phyloP scores from a whole-genome alignment of 768 basidiomycete genomes.

The Austroboletus eburneus region DNA sequence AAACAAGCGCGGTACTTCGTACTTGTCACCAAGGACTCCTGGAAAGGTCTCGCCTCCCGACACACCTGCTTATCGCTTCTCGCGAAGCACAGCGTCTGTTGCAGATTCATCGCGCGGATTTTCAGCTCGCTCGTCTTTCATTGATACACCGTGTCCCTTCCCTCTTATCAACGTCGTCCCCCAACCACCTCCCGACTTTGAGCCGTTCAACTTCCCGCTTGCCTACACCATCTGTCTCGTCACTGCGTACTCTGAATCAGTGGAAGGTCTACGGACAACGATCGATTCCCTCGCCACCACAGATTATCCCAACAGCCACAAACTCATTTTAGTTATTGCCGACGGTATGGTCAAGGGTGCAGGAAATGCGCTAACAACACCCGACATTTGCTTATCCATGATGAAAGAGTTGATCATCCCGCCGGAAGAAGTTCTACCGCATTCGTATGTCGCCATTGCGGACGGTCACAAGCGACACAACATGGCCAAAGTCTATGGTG shows the following conservation, averaged over 20 bases:
- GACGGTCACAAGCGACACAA: constrained; percentile 99
- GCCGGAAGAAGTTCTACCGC: constrained; percentile 81
- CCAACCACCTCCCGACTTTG: constrained; percentile 86
- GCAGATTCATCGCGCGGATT: constrained; percentile 37
- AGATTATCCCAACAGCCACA: constrained; percentile 98
- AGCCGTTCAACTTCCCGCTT: constrained; percentile 95
- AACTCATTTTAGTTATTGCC: constrained; percentile 90
- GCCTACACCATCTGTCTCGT: constrained; percentile 94
- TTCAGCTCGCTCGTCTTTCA: constrained; percentile 46
- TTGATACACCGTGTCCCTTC: constrained; percentile 84
- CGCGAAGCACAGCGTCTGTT: constrained; percentile 80
- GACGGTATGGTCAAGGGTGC: constrained; percentile 98
- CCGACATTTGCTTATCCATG: constrained; percentile 92
- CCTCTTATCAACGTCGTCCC: constrained; percentile 87
- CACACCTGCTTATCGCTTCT: constrained; percentile 63
- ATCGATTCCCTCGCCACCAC: constrained; percentile 98
- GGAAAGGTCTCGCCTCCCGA: constrained; percentile 68
- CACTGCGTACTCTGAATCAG: constrained; percentile 96
- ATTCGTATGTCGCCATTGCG: constrained; percentile 97
- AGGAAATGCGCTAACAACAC: constrained; percentile 84
- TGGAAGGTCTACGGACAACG: constrained; percentile 94
- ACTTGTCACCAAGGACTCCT: constrained; percentile 35
- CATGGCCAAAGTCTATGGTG: constrained; percentile 98
- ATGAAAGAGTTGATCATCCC: constrained; percentile 92
- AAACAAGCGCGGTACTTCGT: constrained; percentile 58